Conservation (phyloP, 2,329 filamentous ascomycete species). For the Ophiocordyceps camponoti-saundersi region DNA sequence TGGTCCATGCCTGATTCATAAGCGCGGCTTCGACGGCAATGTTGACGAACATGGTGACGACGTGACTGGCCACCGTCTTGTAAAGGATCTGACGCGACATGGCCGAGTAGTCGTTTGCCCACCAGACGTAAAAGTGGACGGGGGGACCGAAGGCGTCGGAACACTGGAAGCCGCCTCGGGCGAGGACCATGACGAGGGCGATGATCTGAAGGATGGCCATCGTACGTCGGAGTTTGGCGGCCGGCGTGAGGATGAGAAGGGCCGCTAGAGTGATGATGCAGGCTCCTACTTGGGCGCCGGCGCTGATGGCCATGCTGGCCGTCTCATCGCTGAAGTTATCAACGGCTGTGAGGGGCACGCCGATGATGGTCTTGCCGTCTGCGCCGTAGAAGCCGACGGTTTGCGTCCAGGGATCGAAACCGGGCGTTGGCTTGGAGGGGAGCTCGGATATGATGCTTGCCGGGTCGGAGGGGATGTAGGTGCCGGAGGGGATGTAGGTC, state of each 20-base stretch:
- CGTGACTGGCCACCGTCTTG: conserved; percentile 18
- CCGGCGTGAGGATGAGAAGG: conserved; percentile 46
- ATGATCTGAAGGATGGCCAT: conserved; percentile 50
- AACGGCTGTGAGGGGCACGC: conserved; percentile 15
- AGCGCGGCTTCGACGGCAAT: conserved; percentile 29
- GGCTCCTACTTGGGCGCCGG: conserved; percentile 53
- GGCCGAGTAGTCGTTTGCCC: conserved; percentile 33
- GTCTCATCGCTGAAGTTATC: conserved; percentile 15
- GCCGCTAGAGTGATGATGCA: conserved; percentile 47
- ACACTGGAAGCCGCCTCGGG: conserved; percentile 39
- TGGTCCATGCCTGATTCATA: conserved; percentile 33
- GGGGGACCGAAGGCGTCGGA: conserved; percentile 45
- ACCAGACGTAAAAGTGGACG: conserved; percentile 42
- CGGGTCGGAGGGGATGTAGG: too few species aligned
- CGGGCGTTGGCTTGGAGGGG: conserved; percentile 3
- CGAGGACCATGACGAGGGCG: conserved; percentile 41
- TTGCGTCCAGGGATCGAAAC: conserved; percentile 19
- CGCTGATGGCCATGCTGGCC: conserved; percentile 37
- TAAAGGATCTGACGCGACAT: conserved; percentile 24
- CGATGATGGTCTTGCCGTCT: conserved; percentile 14
- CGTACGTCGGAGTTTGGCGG: conserved; percentile 43
- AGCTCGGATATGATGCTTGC: not conserved
- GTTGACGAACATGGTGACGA: conserved; percentile 15
- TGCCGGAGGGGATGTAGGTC: too few species aligned
- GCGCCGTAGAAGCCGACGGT: conserved; percentile 15